phyloP scores from a whole-genome alignment of 441 rosid genomes.

The Gossypium schwendimanii region DNA sequence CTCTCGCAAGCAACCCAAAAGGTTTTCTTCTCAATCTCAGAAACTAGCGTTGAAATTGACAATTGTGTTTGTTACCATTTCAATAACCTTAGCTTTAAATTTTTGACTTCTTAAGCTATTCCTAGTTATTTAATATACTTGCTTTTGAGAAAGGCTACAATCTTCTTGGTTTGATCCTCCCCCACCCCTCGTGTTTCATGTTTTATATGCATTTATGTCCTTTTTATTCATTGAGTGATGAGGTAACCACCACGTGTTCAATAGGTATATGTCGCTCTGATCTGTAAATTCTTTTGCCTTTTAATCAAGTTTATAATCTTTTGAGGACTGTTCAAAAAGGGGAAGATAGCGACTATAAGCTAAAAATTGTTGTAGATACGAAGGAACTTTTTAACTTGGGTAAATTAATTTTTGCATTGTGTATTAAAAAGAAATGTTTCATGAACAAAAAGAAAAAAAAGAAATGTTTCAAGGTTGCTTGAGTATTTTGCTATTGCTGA shows the following conservation, averaged over 20 bases:
- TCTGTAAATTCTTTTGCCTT: neutral
- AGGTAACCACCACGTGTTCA: neutral
- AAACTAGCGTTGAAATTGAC: neutral
- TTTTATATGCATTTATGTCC: neutral
- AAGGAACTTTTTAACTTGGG: neutral
- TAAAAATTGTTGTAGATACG: neutral
- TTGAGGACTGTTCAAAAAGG: neutral
- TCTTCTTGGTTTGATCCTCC: neutral
- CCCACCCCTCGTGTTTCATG: neutral
- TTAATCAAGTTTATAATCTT: neutral
- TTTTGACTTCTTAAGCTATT: neutral
- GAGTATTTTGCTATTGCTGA: constrained; percentile 16
- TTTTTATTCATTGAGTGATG: neutral
- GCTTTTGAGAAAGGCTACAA: neutral
- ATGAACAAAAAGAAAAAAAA: neutral
- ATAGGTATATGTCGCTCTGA: neutral
- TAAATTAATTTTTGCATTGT: neutral
- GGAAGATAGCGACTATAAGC: neutral
- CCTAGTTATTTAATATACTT: neutral
- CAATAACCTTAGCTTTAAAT: neutral
- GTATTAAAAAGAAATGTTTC: neutral
- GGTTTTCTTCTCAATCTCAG: constrained; percentile 35
- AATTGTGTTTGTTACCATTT: neutral
- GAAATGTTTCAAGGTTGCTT: neutral
- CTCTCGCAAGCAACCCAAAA: constrained; percentile 78